phyloP scores from a whole-genome alignment of 305 asterid genomes.

The Fraxinus sp. region DNA sequence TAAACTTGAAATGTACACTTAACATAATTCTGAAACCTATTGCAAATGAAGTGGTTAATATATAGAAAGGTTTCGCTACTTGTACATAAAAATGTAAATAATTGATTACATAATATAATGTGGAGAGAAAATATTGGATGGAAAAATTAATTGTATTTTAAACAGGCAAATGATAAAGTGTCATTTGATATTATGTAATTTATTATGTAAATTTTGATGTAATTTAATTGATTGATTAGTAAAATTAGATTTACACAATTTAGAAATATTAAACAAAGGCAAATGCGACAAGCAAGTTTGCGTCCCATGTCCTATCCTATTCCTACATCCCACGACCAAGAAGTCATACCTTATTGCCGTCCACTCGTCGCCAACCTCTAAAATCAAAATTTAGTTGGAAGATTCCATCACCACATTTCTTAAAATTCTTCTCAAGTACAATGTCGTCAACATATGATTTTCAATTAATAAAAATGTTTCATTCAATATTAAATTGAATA shows the following conservation, averaged over 20 bases:
- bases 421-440: slow-evolving; percentile 12
- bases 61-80: too few relatives aligned
- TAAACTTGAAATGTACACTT: too few relatives aligned
- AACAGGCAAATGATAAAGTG: too few relatives aligned
- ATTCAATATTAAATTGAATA: background rate
- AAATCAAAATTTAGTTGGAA: background rate
- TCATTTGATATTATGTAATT: too few relatives aligned
- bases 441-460: background rate
- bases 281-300: background rate
- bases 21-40: too few relatives aligned
- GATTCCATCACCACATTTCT: slow-evolving; percentile 11
- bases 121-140: too few relatives aligned
- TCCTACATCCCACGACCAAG: background rate
- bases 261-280: background rate
- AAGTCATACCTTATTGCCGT: background rate
- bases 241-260: background rate
- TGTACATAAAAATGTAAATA: too few relatives aligned
- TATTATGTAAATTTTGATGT: too few relatives aligned
- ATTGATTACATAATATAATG: too few relatives aligned
- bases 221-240: background rate
- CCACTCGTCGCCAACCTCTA: background rate
- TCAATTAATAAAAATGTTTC: background rate
- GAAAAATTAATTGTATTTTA: too few relatives aligned
- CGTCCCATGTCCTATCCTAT: slow-evolving; percentile 1
- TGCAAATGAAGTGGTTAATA: too few relatives aligned